Evolutionary conservation across 2,329 filamentous ascomycete genomes (phyloP), one percentile per base, ranked within the genome.

Genomic region (Xylariaceae sp.): DNA sequence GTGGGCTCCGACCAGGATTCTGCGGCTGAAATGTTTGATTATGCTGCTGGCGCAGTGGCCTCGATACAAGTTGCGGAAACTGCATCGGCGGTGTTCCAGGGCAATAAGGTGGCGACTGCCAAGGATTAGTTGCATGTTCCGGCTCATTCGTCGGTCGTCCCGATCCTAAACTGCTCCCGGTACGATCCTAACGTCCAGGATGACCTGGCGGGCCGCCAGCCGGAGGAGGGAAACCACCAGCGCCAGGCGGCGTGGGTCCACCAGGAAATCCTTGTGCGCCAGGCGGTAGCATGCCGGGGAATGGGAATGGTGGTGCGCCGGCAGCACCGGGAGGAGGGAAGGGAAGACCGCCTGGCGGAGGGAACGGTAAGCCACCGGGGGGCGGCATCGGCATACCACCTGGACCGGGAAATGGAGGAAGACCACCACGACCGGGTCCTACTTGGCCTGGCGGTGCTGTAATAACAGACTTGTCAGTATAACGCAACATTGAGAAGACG

Each of bases 381-480:
- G 81, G 81, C 4, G 82, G 82, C 60, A 85, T 81, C 36, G 77
- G 82, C 45, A 77, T 77, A 50, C 68, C 67, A 28, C 51, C 58
- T 3, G 69, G 69, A 16, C 64, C 67, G 2, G 78, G 73, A 11
- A 81, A 79, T 33, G 75, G 75, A 33, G 77, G 76, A 65, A 79
- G 76, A 19, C 55, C 49, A 29, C 58, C 55, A n/a, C 58, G 61
- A 28, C 61, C 53, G 74, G 73, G 31, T 57, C 66, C 67, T 6
- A 28, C 50, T 64, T 68, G 66, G 28, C 79, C 82, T 46, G 74
- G 76, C 37, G 84, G 83, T 58, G 82, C 82, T 81, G 69, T 67
- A 24, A 54, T 49, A 8, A 43, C 24, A 39, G 11, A 28, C 4
- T 17, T 8, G 53, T 68, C 51, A 67, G 62, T 29, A 47, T 7